Evolutionary conservation across 495 filamentous ascomycete genomes (phyloP).

Genomic region (Parathielavia hyrcaniae): DNA sequence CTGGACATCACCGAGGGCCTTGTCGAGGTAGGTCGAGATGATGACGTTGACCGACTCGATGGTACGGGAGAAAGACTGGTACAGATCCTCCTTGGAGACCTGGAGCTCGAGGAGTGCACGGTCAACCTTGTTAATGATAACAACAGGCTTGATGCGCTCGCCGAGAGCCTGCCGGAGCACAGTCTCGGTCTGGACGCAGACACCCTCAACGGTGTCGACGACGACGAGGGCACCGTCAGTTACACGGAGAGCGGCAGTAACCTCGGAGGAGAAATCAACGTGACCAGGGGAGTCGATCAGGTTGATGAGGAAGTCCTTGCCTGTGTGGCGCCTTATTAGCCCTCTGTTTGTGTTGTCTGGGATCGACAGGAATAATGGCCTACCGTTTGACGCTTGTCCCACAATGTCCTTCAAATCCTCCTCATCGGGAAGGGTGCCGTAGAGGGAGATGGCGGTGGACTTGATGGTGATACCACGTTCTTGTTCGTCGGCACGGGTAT

Average conservation of each 20-base stretch:
- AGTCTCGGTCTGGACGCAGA: conserved; percentile 99
- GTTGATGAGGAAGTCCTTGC: conserved; percentile 97
- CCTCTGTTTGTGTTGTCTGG: not conserved
- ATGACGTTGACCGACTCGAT: conserved; percentile 99
- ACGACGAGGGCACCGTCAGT: conserved; percentile 99
- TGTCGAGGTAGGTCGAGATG: conserved; percentile 98
- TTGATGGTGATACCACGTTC: conserved; percentile 99
- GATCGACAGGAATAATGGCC: not conserved
- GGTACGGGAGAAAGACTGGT: conserved; percentile 98
- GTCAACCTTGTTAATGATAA: conserved; percentile 99
- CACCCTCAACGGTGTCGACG: conserved; percentile 98
- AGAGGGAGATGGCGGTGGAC: conserved; percentile 98
- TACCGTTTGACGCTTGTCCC: conserved; percentile 70
- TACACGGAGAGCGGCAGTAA: conserved; percentile 98
- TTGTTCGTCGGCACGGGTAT: conserved; percentile 96
- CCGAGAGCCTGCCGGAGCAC: conserved; percentile 97
- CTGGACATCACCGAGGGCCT: conserved; percentile 92
- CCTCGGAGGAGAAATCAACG: conserved; percentile 99
- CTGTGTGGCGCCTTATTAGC: conserved; percentile 31
- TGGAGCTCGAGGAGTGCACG: conserved; percentile 98
- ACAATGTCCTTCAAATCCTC: conserved; percentile 93
- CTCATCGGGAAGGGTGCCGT: conserved; percentile 70
- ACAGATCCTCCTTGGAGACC: conserved; percentile 96
- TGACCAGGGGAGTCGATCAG: conserved; percentile 99
- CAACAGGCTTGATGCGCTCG: conserved; percentile 99